A percentile compares a stretch with the other conserved stretches of the same genome.
These are phyloP conservation scores for Fusarium sp. DNA, from an alignment of 2,329 filamentous ascomycete genomes.

Conservation along the genomic window DNA sequence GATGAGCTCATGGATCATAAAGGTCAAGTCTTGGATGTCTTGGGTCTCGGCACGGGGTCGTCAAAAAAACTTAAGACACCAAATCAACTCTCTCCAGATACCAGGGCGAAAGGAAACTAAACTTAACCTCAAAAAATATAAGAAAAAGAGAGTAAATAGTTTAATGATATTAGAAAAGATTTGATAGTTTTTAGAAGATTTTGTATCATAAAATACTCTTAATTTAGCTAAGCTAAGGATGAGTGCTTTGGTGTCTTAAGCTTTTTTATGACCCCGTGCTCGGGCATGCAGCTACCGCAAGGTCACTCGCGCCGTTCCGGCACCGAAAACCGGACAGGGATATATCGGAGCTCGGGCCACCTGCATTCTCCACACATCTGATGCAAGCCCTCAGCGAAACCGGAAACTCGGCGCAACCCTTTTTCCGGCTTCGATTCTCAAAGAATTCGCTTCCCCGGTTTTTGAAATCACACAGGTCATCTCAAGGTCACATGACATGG, in stretches of 20 bases:
- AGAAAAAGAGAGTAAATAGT: too few relatives aligned
- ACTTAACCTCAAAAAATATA: too few relatives aligned
- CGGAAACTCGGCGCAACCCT: conserved; percentile 16
- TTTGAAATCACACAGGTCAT: conserved; percentile 11
- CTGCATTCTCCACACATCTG: not conserved
- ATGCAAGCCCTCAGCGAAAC: not conserved
- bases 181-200: too few relatives aligned
- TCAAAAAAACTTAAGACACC: too few relatives aligned
- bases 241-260: too few relatives aligned
- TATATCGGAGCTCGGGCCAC: not conserved
- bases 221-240: too few relatives aligned
- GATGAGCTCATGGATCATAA: not conserved
- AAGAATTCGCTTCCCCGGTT: not conserved
- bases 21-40: not conserved
- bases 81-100: too few relatives aligned
- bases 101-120: too few relatives aligned
- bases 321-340: not conserved
- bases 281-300: not conserved
- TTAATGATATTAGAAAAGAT: too few relatives aligned
- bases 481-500: conserved; percentile 48
- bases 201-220: too few relatives aligned
- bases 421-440: not conserved
- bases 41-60: not conserved
- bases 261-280: too few relatives aligned
- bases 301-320: not conserved